These are phyloP conservation scores for Ilex asprella DNA, from an alignment of 257 asterid genomes.

Conservation along the genomic window DNA sequence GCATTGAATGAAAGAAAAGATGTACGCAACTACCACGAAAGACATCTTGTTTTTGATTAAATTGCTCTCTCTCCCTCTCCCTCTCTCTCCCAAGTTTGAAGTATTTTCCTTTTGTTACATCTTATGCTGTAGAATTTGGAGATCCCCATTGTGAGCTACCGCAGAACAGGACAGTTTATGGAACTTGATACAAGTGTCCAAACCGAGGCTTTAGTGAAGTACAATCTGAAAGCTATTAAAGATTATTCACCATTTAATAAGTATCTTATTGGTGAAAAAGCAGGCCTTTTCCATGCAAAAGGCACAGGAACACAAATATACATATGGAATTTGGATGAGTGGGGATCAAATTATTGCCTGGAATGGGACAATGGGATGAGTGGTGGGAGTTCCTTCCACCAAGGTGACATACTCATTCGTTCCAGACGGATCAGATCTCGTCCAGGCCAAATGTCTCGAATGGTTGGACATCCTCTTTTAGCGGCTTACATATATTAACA, in stretches of 20 bases:
- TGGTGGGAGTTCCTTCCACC: constrained; percentile 71
- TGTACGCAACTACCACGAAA: constrained; percentile 25
- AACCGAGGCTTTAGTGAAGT: constrained; percentile 42
- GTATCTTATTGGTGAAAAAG: constrained; percentile 69
- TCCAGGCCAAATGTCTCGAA: constrained; percentile 61
- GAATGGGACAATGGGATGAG: constrained; percentile 49
- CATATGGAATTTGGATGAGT: constrained; percentile 71
- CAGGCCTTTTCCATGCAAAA: constrained; percentile 40
- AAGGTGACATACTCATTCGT: constrained; percentile 56
- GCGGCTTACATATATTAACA: not conserved
- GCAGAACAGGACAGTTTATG: constrained; percentile 55
- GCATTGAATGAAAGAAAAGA: constrained; percentile 68
- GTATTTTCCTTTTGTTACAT: constrained; percentile 10
- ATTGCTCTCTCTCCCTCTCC: not conserved
- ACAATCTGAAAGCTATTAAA: constrained; percentile 55
- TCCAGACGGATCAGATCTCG: constrained; percentile 71
- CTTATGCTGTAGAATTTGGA: constrained; percentile 53
- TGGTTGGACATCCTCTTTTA: constrained; percentile 22
- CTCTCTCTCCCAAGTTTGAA: constrained; percentile 2
- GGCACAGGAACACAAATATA: constrained; percentile 77
- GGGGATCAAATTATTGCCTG: constrained; percentile 69
- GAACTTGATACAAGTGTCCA: constrained; percentile 57
- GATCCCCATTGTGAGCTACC: constrained; percentile 74
- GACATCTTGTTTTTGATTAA: constrained; percentile 2
- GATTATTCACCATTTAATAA: constrained; percentile 68